Evolutionary conservation across 768 basidiomycete species (phyloP), one percentile per base, ranked within the genome.

Genomic region (Trametes villosa): DNA sequence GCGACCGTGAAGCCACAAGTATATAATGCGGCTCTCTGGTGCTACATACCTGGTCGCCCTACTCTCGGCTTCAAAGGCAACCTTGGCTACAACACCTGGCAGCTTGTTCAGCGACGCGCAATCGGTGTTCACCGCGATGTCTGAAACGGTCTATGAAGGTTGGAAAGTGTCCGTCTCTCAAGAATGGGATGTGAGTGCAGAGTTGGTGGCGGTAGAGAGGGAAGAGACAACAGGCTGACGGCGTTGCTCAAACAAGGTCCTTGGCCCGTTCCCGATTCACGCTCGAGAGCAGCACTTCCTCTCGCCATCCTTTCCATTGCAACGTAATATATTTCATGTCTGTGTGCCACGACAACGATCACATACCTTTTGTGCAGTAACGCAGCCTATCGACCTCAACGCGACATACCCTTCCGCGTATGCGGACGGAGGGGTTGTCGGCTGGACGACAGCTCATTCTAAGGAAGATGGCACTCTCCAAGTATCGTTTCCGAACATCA

Each of bases 241-340:
- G 33, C n/a, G 33, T 38, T 8, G 34, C 11, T 26, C 13, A 41
- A 11, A 9, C 24, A n/a, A 91, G 88, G 83, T 91, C 12, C 81
- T 94, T 13, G 92, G 91, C 0, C 92, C 92, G 0, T 94, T 94
- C 71, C 91, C 92, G 3, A 82, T 90, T 31, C 89, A 91, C 59
- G 91, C 92, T 12, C 80, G 92, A 67, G 92, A 94, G 64, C 92
- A 94, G 49, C 87, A 93, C 55, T 87, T 84, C 67, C 72, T 94
- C n/a, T 88, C 88, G 1, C 91, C 92, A 4, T 81, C 88, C 11
- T 92, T 84, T 67, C 90, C 91, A 9, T 66, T 91, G 17, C 77
- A 88, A 62, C 71, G 91, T 90, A 76, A 76, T 70, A 31, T 49
- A 20, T 47, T 53, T 36, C 24, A 40, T 46, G 48, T 45, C 33